Conservation (phyloP, 495 filamentous ascomycete species). For the Xylaria castorea region DNA sequence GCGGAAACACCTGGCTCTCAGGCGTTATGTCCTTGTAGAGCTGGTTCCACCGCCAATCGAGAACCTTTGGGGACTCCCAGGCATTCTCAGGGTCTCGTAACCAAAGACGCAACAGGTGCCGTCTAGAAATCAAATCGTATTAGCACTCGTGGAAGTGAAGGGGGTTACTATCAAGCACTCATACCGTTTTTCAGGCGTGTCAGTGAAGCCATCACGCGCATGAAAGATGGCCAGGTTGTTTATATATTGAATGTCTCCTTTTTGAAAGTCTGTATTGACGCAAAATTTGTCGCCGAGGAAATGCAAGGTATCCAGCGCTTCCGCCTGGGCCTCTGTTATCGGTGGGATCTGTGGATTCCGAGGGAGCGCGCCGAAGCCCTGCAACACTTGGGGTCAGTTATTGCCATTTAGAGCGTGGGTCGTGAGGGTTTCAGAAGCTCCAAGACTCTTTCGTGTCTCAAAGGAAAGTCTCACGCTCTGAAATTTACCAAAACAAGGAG, state of each 20-base stretch:
- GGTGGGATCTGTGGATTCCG: constrained; percentile 60
- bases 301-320: constrained; percentile 70
- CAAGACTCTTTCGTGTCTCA: neutral
- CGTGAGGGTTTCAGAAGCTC: neutral
- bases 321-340: constrained; percentile 69
- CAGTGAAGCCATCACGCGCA: constrained; percentile 54
- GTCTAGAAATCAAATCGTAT: constrained; percentile 42
- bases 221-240: constrained; percentile 64
- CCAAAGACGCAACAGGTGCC: constrained; percentile 66
- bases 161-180: constrained; percentile 28
- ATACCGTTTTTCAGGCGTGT: constrained; percentile 55
- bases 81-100: constrained; percentile 62
- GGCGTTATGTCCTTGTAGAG: constrained; percentile 59
- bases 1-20: constrained; percentile 60
- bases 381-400: neutral
- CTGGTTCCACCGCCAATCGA: constrained; percentile 57
- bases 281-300: constrained; percentile 64
- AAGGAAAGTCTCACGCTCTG: no score
- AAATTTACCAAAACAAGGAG: neutral
- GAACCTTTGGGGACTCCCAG: constrained; percentile 58
- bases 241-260: constrained; percentile 60
- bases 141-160: constrained; percentile 7
- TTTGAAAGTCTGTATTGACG: constrained; percentile 59
- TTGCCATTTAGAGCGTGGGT: neutral
- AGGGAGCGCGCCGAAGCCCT: constrained; percentile 59